phyloP scores from a whole-genome alignment of 169 alveolate genomes.

The Plasmodium sp. region DNA sequence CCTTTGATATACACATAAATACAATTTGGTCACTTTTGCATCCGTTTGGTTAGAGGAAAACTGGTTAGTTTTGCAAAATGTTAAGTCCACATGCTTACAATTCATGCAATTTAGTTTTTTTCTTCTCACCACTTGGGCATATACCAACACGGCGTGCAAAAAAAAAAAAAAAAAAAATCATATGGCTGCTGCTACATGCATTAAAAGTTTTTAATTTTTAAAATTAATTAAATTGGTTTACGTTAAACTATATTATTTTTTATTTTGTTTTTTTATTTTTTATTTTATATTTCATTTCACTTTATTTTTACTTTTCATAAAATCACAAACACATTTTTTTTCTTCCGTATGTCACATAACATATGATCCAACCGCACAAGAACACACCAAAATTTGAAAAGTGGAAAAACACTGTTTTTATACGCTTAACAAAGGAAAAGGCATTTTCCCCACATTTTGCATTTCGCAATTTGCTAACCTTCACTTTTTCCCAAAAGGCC shows the following conservation, averaged over 20 bases:
- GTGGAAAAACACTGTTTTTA: neutral
- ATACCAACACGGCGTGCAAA: neutral
- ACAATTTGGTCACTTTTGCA: neutral
- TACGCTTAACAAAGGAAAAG: neutral
- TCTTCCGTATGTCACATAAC: neutral
- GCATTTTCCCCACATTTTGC: neutral
- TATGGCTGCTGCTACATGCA: neutral
- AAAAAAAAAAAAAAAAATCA: neutral
- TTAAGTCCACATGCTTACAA: neutral
- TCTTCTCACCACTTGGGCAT: neutral
- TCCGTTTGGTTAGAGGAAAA: neutral
- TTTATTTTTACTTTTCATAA: neutral
- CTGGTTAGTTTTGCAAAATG: neutral
- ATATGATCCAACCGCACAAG: neutral
- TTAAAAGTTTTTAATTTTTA: neutral
- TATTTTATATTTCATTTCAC: neutral
- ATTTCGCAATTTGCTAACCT: neutral
- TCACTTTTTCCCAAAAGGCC: neutral
- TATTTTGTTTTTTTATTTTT: neutral
- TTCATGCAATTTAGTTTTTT: neutral
- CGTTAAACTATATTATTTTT: neutral
- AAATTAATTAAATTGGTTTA: neutral
- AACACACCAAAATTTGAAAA: neutral
- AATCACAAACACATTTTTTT: neutral
- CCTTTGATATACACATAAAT: neutral